Evolutionary conservation across 257 asterid species (phyloP).

Genomic region (Mentha longifolia): DNA sequence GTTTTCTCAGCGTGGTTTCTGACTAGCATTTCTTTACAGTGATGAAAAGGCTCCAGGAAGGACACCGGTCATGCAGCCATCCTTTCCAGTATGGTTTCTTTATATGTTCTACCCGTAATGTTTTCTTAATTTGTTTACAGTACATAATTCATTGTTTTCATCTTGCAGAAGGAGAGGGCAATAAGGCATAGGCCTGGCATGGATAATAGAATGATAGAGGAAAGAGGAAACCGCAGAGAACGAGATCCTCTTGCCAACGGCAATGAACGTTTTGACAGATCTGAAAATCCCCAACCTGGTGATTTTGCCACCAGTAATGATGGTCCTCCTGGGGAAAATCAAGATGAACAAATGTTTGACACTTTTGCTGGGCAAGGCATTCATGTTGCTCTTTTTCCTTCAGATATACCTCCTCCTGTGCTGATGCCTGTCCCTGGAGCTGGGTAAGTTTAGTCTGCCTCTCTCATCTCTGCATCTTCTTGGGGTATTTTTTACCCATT

Average conservation of each 20-base stretch:
- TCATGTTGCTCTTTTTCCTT: slow-evolving; percentile 68
- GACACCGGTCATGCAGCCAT: slow-evolving; percentile 85
- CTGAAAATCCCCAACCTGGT: slow-evolving; percentile 68
- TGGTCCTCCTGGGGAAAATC: slow-evolving; percentile 59
- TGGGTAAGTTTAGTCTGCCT: slow-evolving; percentile 57
- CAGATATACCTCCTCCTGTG: slow-evolving; percentile 88
- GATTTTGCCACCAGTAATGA: slow-evolving; percentile 63
- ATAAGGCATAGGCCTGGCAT: slow-evolving; percentile 72
- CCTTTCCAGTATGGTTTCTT: slow-evolving; percentile 58
- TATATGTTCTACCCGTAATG: background rate
- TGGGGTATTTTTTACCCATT: background rate
- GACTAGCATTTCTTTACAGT: slow-evolving; percentile 50
- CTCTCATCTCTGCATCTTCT: background rate
- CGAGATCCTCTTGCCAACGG: slow-evolving; percentile 68
- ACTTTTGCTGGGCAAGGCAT: slow-evolving; percentile 77
- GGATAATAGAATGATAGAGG: slow-evolving; percentile 76
- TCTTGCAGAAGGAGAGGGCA: slow-evolving; percentile 77
- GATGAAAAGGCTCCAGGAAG: slow-evolving; percentile 98
- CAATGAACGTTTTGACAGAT: slow-evolving; percentile 68
- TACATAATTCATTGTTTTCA: slow-evolving; percentile 25
- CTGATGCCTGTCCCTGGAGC: slow-evolving; percentile 99
- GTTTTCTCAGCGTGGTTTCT: slow-evolving; percentile 30
- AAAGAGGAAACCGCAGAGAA: slow-evolving; percentile 75
- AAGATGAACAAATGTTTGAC: slow-evolving; percentile 83
- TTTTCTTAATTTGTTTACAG: background rate